A percentile compares a stretch with the other conserved stretches of the same genome.
Evolutionary conservation across 2,329 filamentous ascomycete genomes (phyloP).

Genomic region (Trichoderma aggressivum): DNA sequence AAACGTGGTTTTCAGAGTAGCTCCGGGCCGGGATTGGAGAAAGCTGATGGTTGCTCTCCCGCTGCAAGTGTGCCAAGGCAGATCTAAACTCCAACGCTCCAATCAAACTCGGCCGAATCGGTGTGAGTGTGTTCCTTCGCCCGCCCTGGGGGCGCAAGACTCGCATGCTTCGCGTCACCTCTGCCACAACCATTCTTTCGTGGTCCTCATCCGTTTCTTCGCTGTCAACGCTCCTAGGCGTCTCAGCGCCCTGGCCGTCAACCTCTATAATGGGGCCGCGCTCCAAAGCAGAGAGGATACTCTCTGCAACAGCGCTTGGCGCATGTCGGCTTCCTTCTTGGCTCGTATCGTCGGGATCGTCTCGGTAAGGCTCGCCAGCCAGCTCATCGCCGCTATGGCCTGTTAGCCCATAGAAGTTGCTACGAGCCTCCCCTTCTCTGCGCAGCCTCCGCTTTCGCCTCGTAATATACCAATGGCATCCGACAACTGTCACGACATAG

Average conservation of each 20-base stretch:
- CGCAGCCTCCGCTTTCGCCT: constrained; percentile 58
- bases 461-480: constrained; percentile 84
- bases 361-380: constrained; percentile 58
- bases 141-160: constrained; percentile 63
- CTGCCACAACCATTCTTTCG: constrained; percentile 67
- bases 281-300: constrained; percentile 45
- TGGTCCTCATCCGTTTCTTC: constrained; percentile 53
- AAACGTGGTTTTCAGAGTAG: constrained; percentile 36
- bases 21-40: constrained; percentile 66
- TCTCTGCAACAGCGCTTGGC: constrained; percentile 21
- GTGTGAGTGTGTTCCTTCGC: constrained; percentile 69
- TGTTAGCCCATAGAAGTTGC: constrained; percentile 63
- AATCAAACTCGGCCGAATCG: constrained; percentile 88
- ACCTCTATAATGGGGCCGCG: constrained; percentile 47
- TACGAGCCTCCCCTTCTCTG: constrained; percentile 68
- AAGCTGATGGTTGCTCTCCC: constrained; percentile 71
- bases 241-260: constrained; percentile 34
- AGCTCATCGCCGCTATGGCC: constrained; percentile 53
- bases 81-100: constrained; percentile 92
- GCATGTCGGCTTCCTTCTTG: constrained; percentile 22
- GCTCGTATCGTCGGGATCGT: constrained; percentile 45
- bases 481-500: constrained; percentile 84
- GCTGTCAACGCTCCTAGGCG: constrained; percentile 38
- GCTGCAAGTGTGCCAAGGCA: constrained; percentile 80
- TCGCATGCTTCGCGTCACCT: constrained; percentile 91